Conservation (phyloP, 495 filamentous ascomycete genomes). For the Tuber microsphaerosporum region DNA sequence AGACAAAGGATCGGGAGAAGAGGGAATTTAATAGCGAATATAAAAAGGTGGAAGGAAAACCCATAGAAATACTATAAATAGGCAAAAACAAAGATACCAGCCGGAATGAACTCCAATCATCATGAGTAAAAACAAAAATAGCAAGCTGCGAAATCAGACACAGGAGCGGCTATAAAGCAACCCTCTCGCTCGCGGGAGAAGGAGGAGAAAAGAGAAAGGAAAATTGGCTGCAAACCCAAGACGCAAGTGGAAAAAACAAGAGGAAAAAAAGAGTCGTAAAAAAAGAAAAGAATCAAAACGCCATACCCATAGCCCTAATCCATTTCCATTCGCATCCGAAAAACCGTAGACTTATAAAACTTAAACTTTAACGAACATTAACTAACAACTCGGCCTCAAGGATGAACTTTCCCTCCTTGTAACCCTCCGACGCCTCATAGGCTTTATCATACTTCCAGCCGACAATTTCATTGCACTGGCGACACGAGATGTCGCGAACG, state of each 20-base stretch:
- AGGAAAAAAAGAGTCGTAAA: background rate
- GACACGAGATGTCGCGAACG: constrained; percentile 84
- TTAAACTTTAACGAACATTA: constrained; percentile 30
- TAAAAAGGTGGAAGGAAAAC: background rate
- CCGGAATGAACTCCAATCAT: constrained; percentile 2
- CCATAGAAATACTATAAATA: background rate
- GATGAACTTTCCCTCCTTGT: constrained; percentile 98
- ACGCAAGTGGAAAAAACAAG: background rate
- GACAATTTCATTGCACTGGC: constrained; percentile 82
- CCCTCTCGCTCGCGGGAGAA: background rate
- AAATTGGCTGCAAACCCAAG: background rate
- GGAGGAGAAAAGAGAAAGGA: background rate
- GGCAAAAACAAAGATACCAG: background rate
- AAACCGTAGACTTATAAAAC: background rate
- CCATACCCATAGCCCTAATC: constrained; percentile 5
- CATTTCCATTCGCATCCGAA: background rate
- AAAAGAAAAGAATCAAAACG: background rate
- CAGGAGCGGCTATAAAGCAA: background rate
- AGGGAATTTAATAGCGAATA: background rate
- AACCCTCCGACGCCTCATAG: constrained; percentile 84
- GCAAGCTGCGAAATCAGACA: background rate
- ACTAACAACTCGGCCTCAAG: constrained; percentile 80
- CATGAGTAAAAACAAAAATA: constrained; percentile 5
- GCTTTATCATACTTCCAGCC: constrained; percentile 99
- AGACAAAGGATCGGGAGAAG: background rate